Conservation (phyloP, 1,284 basidiomycete species). For the Athelia sp. region DNA sequence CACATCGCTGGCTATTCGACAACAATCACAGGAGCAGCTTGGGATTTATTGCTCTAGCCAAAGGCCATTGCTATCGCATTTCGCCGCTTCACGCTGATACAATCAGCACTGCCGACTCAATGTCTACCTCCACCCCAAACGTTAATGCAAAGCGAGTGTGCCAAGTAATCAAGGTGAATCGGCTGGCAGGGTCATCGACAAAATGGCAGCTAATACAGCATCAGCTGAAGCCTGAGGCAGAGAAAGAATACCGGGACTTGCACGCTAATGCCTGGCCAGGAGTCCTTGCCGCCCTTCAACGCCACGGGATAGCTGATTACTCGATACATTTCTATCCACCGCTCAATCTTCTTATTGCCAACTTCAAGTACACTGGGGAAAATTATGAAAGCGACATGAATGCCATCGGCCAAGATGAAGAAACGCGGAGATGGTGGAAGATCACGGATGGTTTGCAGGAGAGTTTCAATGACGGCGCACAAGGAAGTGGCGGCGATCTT, state of each 20-base stretch:
- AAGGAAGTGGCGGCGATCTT: conserved; percentile 57
- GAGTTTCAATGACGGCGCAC: conserved; percentile 63
- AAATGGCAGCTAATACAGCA: conserved; percentile 4
- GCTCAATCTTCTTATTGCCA: conserved; percentile 63
- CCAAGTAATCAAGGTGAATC: conserved; percentile 62
- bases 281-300: conserved; percentile 61
- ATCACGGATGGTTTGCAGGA: conserved; percentile 78
- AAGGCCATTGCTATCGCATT: no score
- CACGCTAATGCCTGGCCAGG: conserved; percentile 70
- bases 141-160: conserved; percentile 57
- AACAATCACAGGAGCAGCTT: no score
- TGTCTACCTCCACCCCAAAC: conserved; percentile 21
- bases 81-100: no score
- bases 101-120: no score
- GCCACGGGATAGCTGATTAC: conserved; percentile 72
- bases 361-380: conserved; percentile 57
- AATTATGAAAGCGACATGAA: conserved; percentile 69
- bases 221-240: conserved; percentile 58
- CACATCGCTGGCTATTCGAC: no score
- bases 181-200: not conserved
- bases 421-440: conserved; percentile 74
- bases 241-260: conserved; percentile 64
- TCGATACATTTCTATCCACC: conserved; percentile 68
- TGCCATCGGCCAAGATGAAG: conserved; percentile 55
- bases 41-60: no score